Base-by-base conservation (phyloP, 805 yeast species). In the Wickerhamomyces tratensis region DNA sequence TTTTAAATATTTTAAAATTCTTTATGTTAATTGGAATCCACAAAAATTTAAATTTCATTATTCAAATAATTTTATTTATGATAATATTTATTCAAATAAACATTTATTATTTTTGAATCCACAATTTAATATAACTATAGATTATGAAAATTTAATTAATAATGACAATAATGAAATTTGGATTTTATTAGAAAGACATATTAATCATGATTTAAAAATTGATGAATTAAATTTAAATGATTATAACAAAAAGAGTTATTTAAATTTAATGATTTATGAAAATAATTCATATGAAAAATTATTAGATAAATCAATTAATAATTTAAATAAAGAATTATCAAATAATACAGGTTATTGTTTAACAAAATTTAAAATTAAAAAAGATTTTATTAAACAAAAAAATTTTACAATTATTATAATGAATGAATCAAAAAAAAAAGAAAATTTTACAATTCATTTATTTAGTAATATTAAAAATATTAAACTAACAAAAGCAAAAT, bases 21-120 rank as follows among this genome's bases (percentile, higher is more conserved):
- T 84, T 3, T 86, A 86, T 54, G 44, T 86, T 35, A 84, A 79
- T 54, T 83, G 94, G 91, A 67, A 76, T 44, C 71, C 77, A 0
- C 29, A 39, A 1, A 48, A 49, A 6, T 65, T 64, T 34, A 27
- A 41, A 4, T 37, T 40, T 35, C 53, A 55, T 25, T 47, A 49
- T 2, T 38, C 42, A 5, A 42, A 55, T n/a, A 57, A 59, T 38
- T 65, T 62, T 45, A 57, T 54, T 13, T 67, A 63, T 46, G 30
- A 27, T 27, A 56, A 56, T 30, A 41, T 45, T 10, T 20, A 20
- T 20, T 20, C 20, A 20, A 42, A 44, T 12, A 41, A 37, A 10
- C 30, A 40, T 31, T 38, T 40, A 3, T 29, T 40, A 43, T 39
- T 52, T 54, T 37, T 38, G 41, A 38, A 62, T 39, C 79, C 77